Percentiles rank a stretch among this genome's conserved stretches.
phyloP scores from a whole-genome alignment of 768 basidiomycete genomes.

The Cytidiella melzeri region DNA sequence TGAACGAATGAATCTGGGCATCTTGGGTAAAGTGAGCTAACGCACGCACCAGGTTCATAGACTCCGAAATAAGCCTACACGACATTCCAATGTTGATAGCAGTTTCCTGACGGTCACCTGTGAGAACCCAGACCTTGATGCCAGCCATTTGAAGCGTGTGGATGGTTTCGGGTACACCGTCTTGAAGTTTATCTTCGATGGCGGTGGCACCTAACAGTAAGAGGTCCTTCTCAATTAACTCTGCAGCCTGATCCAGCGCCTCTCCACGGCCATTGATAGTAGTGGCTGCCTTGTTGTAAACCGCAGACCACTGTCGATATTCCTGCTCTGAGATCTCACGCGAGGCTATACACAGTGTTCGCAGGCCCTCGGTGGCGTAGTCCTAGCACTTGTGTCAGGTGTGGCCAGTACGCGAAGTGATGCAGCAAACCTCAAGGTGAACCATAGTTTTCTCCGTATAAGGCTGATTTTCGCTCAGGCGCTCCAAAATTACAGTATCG shows the following conservation, averaged over 20 bases:
- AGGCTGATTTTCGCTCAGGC: conserved; percentile 78
- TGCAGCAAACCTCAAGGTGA: conserved; percentile 75
- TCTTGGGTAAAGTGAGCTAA: neutral
- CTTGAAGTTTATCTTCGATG: conserved; percentile 97
- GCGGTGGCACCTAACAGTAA: conserved; percentile 94
- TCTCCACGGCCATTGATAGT: conserved; percentile 95
- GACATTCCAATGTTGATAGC: conserved; percentile 99
- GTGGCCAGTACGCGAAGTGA: conserved; percentile 1
- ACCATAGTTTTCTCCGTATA: conserved; percentile 81
- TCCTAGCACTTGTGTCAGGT: conserved; percentile 46
- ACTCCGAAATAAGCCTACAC: conserved; percentile 93
- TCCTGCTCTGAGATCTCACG: conserved; percentile 90
- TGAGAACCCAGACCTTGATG: conserved; percentile 99
- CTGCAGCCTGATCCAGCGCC: conserved; percentile 90
- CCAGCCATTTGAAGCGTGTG: conserved; percentile 97
- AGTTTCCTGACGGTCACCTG: conserved; percentile 97
- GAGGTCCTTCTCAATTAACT: conserved; percentile 92
- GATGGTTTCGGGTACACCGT: conserved; percentile 97
- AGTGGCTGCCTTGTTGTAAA: conserved; percentile 90
- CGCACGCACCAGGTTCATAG: conserved; percentile 84
- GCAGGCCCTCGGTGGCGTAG: conserved; percentile 93
- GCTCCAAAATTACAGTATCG: conserved; percentile 94
- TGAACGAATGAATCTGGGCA: neutral
- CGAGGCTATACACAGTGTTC: conserved; percentile 94
- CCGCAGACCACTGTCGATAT: conserved; percentile 80